Evolutionary conservation across 2,329 filamentous ascomycete genomes (phyloP).

Genomic region (Hypoxylon sp.): DNA sequence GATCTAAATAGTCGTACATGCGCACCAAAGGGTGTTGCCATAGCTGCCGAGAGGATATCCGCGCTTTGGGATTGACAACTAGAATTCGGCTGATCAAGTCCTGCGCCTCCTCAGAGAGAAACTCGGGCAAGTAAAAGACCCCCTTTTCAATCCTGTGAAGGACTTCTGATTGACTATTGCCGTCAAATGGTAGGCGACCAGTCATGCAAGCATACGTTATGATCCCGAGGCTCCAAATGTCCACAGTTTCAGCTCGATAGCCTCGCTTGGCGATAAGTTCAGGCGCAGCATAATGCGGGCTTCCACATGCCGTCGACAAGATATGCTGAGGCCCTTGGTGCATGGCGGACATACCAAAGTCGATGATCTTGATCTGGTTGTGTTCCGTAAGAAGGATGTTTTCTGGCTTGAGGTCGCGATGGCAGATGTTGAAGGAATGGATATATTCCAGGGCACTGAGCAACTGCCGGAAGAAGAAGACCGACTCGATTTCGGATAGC

Average conservation of each 20-base stretch:
- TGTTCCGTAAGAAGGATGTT: constrained; percentile 88
- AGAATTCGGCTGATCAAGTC: constrained; percentile 86
- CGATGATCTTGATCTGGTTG: constrained; percentile 89
- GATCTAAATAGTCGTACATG: constrained; percentile 83
- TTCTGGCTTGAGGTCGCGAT: constrained; percentile 95
- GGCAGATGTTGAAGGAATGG: constrained; percentile 94
- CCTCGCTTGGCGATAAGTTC: constrained; percentile 78
- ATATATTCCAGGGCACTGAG: constrained; percentile 93
- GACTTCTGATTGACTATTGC: constrained; percentile 70
- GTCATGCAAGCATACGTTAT: constrained; percentile 90
- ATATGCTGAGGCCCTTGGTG: constrained; percentile 82
- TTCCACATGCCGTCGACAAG: constrained; percentile 91
- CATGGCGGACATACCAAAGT: constrained; percentile 97
- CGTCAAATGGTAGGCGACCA: constrained; percentile 85
- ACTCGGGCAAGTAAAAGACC: constrained; percentile 70
- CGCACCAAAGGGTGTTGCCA: constrained; percentile 89
- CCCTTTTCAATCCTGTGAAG: constrained; percentile 71
- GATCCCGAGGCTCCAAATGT: constrained; percentile 95
- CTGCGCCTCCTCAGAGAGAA: constrained; percentile 75
- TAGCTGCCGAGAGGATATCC: constrained; percentile 84
- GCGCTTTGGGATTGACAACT: constrained; percentile 79
- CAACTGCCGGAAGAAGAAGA: constrained; percentile 92
- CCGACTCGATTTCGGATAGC: constrained; percentile 82
- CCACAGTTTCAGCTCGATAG: constrained; percentile 87
- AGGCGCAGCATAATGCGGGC: constrained; percentile 95